Conservation (phyloP, 495 filamentous ascomycete genomes). For the Tuber brumale region DNA sequence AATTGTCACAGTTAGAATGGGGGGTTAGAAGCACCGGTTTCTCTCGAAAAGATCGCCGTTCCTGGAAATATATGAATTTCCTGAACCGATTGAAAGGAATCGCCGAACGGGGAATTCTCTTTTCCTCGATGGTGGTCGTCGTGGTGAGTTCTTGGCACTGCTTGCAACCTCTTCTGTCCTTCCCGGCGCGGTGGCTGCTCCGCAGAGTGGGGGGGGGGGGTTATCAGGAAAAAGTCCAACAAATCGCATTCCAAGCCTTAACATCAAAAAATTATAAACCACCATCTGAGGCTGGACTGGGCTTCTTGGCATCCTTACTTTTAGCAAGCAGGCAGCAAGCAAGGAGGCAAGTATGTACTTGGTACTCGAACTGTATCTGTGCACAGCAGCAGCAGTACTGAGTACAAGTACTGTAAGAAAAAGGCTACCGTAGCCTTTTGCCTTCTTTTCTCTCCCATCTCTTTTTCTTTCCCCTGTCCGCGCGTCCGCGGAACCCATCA, state of each 20-base stretch:
- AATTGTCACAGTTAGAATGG: slow-evolving; percentile 8
- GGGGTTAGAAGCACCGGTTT: slow-evolving; percentile 5
- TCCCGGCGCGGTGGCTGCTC: slow-evolving; percentile 8
- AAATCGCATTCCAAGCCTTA: slow-evolving; percentile 28
- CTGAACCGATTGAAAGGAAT: background rate
- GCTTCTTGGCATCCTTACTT: background rate
- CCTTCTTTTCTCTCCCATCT: background rate
- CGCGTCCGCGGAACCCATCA: background rate
- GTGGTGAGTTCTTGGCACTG: background rate
- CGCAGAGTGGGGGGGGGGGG: slow-evolving; percentile 28
- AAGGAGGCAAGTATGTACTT: background rate
- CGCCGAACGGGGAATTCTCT: slow-evolving; percentile 29
- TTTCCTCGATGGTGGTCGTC: background rate
- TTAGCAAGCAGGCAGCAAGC: background rate
- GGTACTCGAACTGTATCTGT: background rate
- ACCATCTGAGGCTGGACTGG: slow-evolving; percentile 2
- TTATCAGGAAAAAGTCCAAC: slow-evolving; percentile 13
- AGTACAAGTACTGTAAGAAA: background rate
- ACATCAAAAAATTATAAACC: slow-evolving; percentile 5
- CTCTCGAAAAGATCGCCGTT: slow-evolving; percentile 9
- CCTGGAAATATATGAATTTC: slow-evolving; percentile 14
- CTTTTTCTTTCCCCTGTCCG: background rate
- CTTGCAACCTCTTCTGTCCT: background rate
- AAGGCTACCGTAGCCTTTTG: background rate
- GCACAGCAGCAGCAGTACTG: background rate